These are phyloP conservation scores for Escallonia rubra DNA, from an alignment of 129 eudicot species.

Conservation along the genomic window DNA sequence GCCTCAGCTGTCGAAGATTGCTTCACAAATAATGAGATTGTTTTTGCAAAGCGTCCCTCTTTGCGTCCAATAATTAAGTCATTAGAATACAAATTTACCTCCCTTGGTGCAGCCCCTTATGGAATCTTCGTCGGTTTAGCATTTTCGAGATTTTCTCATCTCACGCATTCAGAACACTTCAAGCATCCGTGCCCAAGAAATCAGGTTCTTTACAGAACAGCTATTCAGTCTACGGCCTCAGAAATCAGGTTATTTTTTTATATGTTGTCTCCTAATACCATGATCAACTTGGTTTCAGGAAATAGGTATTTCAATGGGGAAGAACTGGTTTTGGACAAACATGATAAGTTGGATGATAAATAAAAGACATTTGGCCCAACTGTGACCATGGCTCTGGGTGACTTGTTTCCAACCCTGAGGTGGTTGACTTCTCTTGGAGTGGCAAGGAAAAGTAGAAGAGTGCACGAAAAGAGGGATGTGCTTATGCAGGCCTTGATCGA, in stretches of 20 bases:
- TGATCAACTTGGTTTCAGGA: neutral
- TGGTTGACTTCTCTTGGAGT: neutral
- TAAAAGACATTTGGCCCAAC: neutral
- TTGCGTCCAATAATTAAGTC: neutral
- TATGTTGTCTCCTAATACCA: neutral
- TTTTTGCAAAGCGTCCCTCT: conserved; percentile 16
- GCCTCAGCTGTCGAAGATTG: conserved; percentile 57
- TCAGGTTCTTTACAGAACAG: neutral
- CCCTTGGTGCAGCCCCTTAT: conserved; percentile 1
- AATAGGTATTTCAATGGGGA: neutral
- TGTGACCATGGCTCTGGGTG: no score
- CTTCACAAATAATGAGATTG: conserved; percentile 49
- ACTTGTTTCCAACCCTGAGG: no score
- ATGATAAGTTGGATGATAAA: no score
- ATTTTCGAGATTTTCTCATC: conserved; percentile 6
- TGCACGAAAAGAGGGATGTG: neutral
- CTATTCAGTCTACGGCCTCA: neutral
- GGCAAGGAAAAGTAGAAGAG: neutral
- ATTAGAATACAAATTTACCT: conserved; percentile 5
- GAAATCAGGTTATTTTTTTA: no score
- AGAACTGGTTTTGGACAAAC: no score
- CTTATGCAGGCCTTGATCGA: neutral
- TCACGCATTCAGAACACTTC: neutral
- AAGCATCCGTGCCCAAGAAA: neutral
- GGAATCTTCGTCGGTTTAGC: conserved; percentile 14